Conservation (phyloP, 108 stramenopile species). For the Mayamaea pseudoterrestris region DNA sequence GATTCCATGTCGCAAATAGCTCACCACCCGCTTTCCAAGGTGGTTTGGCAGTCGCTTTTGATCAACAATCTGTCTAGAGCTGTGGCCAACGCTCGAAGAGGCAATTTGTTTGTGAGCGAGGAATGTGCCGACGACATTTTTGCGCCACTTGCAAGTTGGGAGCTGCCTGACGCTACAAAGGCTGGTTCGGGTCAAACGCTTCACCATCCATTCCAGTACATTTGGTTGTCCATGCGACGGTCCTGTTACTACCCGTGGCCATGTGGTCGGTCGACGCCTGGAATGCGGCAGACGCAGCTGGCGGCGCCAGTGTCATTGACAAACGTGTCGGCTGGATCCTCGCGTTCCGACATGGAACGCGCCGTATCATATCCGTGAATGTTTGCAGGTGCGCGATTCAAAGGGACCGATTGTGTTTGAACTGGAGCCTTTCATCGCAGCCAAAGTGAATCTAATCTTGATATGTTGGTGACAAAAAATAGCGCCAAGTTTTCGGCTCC, state of each 20-base stretch:
- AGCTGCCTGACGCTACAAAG: constrained; percentile 6
- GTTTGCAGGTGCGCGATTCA: too few species aligned
- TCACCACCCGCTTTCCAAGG: constrained; percentile 4
- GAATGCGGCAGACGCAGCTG: constrained; percentile 16
- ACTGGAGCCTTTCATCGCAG: too few species aligned
- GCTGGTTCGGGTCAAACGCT: constrained; percentile 16
- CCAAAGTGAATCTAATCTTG: too few species aligned
- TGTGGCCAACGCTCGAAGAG: constrained; percentile 1
- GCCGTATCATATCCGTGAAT: too few species aligned
- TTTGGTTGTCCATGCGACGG: background rate
- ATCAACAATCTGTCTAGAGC: constrained; percentile 10
- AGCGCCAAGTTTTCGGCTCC: too few species aligned
- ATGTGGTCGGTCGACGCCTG: constrained; percentile 5
- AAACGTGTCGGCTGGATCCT: background rate
- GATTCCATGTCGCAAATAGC: constrained; percentile 6
- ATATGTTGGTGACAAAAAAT: too few species aligned
- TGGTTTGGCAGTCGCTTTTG: constrained; percentile 9
- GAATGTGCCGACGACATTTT: constrained; percentile 5
- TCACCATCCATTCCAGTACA: constrained; percentile 3
- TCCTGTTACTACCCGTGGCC: constrained; percentile 14
- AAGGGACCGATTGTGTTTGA: too few species aligned
- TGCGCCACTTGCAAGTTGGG: constrained; percentile 12
- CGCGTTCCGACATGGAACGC: too few species aligned
- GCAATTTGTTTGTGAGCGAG: background rate
- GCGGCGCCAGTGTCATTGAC: constrained; percentile 5